A percentile compares a stretch with the other conserved stretches of the same genome.
phyloP scores from a whole-genome alignment of 2,329 filamentous ascomycete genomes.

The Pseudogymnoascus sp. region DNA sequence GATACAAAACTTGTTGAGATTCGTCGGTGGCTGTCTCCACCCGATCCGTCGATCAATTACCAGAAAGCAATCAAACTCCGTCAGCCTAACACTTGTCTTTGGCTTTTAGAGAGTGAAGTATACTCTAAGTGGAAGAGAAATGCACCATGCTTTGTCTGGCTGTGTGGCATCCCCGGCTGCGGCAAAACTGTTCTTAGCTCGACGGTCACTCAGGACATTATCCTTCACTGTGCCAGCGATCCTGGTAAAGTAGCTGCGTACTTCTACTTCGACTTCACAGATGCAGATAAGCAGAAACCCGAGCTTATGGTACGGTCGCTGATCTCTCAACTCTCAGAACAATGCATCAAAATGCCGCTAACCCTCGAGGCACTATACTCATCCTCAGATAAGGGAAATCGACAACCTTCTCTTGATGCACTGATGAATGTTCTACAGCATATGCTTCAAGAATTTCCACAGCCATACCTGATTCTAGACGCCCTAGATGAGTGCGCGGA shows the following conservation, averaged over 20 bases:
- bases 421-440: slow-evolving; percentile 21
- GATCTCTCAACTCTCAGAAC: slow-evolving; percentile 28
- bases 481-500: slow-evolving; percentile 26
- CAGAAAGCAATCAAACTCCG: slow-evolving; percentile 26
- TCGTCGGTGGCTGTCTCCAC: slow-evolving; percentile 28
- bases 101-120: slow-evolving; percentile 27
- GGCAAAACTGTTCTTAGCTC: slow-evolving; percentile 36
- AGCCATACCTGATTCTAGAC: slow-evolving; percentile 25
- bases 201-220: slow-evolving; percentile 19
- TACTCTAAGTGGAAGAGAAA: slow-evolving; percentile 28
- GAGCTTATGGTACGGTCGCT: slow-evolving; percentile 32
- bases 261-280: slow-evolving; percentile 35
- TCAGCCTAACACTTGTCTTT: slow-evolving; percentile 29
- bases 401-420: slow-evolving; percentile 20
- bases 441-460: slow-evolving; percentile 23
- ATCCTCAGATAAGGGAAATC: slow-evolving; percentile 19
- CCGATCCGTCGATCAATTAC: slow-evolving; percentile 31
- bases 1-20: background rate
- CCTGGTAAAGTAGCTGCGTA: slow-evolving; percentile 17
- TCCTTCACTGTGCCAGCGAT: background rate
- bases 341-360: slow-evolving; percentile 13
- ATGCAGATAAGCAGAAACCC: slow-evolving; percentile 29
- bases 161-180: slow-evolving; percentile 34
- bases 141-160: slow-evolving; percentile 29
- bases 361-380: slow-evolving; percentile 24